Evolutionary conservation across 1,139 yeast species (phyloP), one percentile per base, ranked within the genome.

Genomic region (Blastobotrys malaysiensis): DNA sequence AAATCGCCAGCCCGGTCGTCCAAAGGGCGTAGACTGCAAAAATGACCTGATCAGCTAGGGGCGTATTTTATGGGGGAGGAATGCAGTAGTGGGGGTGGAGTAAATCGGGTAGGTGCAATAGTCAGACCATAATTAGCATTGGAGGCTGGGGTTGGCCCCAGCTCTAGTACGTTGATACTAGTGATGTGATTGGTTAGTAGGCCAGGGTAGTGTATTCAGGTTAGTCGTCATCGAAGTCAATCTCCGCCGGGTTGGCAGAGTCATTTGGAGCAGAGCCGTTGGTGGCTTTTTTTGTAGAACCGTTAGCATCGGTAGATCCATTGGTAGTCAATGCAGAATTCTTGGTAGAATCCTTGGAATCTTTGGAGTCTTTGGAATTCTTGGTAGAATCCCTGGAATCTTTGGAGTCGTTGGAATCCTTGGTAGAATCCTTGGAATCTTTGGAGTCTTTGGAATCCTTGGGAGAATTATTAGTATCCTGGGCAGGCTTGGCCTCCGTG

Each of bases 151-250:
- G 36, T 5, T 26, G 36, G 39, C 39, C 39, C 39, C 39, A 31
- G 16, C 11, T 13, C 36, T 26, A 5, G 36, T 7, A 43, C 18
- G 16, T 18, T 18, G 9, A 18, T 20, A 43, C n/a, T 43, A 43
- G 46, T 43, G 22, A 18, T 43, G 2, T 18, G 16, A 43, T 20
- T 21, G 16, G 24, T 21, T 43, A 19, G 46, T 7, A 20, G 14
- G 20, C 45, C 21, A 18, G 36, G n/a, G n/a, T n/a, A 26, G 13
- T 26, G 36, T 31, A 31, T 31, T 31, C n/a, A 7, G 21, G 14
- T 19, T 46, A 26, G 26, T 44, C 51, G 36, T 49, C 51, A 26
- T 49, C 53, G 26, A 51, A 47, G 21, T 51, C 53, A 43, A 51
- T 51, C 31, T 51, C 53, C 11, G 53, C 53, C 4, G 48, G 27